Conservation (phyloP, 805 yeast genomes). For the Citeromyces nyonsensis region DNA sequence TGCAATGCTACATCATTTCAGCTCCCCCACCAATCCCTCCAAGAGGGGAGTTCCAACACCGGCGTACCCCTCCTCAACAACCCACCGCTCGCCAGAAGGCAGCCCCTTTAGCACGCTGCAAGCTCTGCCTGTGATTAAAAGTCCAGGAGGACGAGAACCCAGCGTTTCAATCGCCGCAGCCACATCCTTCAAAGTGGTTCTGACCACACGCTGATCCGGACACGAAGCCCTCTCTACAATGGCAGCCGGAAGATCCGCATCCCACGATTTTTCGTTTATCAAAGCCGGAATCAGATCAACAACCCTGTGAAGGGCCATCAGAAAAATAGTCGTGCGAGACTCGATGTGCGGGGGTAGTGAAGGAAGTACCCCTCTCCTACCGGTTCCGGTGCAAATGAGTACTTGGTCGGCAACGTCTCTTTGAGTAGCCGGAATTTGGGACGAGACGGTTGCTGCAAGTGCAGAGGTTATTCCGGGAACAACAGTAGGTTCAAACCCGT, state of each 20-base stretch:
- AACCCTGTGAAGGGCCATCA: constrained; percentile 81
- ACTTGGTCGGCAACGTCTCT: constrained; percentile 88
- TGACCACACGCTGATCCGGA: constrained; percentile 77
- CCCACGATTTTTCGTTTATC: constrained; percentile 40
- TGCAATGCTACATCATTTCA: too few species aligned
- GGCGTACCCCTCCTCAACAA: constrained; percentile 27
- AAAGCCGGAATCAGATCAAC: constrained; percentile 34
- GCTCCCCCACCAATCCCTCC: too few species aligned
- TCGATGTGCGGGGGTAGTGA: constrained; percentile 57
- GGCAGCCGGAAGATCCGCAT: constrained; percentile 57
- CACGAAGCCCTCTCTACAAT: constrained; percentile 87
- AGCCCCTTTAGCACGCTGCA: constrained; percentile 35
- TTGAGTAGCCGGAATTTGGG: constrained; percentile 83
- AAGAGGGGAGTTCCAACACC: background rate
- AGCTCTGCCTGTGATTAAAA: constrained; percentile 68
- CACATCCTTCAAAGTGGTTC: constrained; percentile 54
- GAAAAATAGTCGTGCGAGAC: constrained; percentile 69
- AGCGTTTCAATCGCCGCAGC: constrained; percentile 59
- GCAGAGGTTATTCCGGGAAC: constrained; percentile 87
- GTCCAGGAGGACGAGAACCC: constrained; percentile 89
- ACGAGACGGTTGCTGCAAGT: constrained; percentile 69
- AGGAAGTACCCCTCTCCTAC: constrained; percentile 75
- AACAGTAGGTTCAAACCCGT: constrained; percentile 62
- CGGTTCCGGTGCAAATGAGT: constrained; percentile 88
- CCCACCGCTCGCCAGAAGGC: constrained; percentile 16